Conservation (phyloP, 1,284 basidiomycete species). For the Lentinula novae-zelandiae region DNA sequence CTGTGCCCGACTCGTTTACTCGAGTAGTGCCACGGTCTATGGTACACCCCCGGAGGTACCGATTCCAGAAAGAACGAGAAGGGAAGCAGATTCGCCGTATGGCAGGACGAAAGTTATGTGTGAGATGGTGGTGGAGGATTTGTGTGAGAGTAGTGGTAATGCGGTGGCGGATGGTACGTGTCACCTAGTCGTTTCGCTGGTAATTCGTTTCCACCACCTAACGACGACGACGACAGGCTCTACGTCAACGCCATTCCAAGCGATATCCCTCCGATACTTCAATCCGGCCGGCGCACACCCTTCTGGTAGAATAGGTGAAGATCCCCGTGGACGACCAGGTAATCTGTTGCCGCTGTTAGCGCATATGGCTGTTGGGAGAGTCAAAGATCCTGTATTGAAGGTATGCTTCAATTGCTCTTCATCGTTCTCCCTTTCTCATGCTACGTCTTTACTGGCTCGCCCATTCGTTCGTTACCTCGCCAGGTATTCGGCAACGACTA, state of each 20-base stretch:
- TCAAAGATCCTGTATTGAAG: slow-evolving; percentile 79
- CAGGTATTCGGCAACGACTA: slow-evolving; percentile 96
- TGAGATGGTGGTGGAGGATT: slow-evolving; percentile 88
- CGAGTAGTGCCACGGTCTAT: slow-evolving; percentile 98
- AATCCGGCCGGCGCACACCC: slow-evolving; percentile 98
- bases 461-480: too few species aligned
- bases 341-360: slow-evolving; percentile 94
- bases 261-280: slow-evolving; percentile 91
- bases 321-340: slow-evolving; percentile 91
- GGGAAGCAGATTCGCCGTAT: slow-evolving; percentile 91
- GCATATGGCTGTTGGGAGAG: slow-evolving; percentile 93
- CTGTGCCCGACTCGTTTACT: slow-evolving; percentile 90
- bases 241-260: slow-evolving; percentile 30
- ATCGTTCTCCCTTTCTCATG: not conserved
- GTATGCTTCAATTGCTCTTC: not conserved
- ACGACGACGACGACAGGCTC: not conserved
- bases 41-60: slow-evolving; percentile 91
- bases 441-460: not conserved
- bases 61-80: slow-evolving; percentile 89
- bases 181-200: too few species aligned
- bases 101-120: slow-evolving; percentile 95
- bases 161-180: too few species aligned
- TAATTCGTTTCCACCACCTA: not conserved
- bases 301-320: slow-evolving; percentile 94
- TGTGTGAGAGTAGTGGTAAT: slow-evolving; percentile 69